Percentiles rank a stretch among this genome's conserved stretches.
phyloP scores from a whole-genome alignment of 352 stramenopile species.

The Pythium plurisporium region DNA sequence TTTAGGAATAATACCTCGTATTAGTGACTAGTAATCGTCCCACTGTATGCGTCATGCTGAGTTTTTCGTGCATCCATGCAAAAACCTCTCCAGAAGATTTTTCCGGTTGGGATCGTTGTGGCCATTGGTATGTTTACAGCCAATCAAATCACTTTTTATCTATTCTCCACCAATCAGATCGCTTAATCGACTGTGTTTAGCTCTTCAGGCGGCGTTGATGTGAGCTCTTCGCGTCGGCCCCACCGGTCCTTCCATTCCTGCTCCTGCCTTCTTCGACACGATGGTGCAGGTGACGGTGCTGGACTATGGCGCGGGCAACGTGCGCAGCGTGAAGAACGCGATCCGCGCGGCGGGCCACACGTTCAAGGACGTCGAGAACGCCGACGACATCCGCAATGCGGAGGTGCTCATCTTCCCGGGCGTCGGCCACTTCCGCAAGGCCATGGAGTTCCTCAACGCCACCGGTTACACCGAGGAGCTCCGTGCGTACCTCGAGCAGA shows the following conservation, averaged over 20 bases:
- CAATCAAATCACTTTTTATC: background rate
- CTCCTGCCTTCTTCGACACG: background rate
- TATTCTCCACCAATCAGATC: conserved; percentile 9
- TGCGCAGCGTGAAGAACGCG: conserved; percentile 96
- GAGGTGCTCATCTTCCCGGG: conserved; percentile 86
- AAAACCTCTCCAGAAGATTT: conserved; percentile 10
- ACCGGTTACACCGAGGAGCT: conserved; percentile 89
- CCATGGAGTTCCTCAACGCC: conserved; percentile 91
- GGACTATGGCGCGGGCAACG: conserved; percentile 99
- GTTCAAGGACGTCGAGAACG: conserved; percentile 82
- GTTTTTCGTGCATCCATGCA: no score
- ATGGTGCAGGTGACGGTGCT: conserved; percentile 89
- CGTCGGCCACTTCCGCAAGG: conserved; percentile 75
- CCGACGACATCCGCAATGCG: conserved; percentile 89
- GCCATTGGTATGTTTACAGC: background rate
- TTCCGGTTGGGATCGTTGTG: background rate
- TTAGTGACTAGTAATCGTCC: conserved; percentile 2
- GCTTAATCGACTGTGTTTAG: conserved; percentile 9
- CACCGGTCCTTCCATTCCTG: conserved; percentile 4
- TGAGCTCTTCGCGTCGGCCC: background rate
- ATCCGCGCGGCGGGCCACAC: conserved; percentile 88
- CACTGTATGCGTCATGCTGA: background rate
- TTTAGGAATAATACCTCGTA: background rate
- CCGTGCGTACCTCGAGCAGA: conserved; percentile 73
- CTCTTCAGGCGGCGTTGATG: conserved; percentile 2